phyloP scores from a whole-genome alignment of 2,329 filamentous ascomycete genomes.

The Verticillium alfalfae region DNA sequence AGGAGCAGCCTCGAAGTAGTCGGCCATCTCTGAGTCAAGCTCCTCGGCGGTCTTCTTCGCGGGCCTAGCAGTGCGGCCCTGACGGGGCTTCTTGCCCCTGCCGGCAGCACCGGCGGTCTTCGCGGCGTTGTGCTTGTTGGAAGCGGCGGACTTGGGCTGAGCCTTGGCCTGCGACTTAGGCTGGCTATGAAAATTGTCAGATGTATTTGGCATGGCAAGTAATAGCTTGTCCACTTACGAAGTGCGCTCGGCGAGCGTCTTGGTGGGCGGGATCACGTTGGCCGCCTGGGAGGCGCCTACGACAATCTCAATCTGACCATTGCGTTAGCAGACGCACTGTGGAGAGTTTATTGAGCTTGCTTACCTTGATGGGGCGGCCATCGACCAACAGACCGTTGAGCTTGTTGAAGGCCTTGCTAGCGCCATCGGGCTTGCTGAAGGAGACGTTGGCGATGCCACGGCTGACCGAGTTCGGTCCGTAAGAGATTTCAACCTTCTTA shows the following conservation, averaged over 20 bases:
- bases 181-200: conserved; percentile 34
- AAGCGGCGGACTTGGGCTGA: conserved; percentile 77
- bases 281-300: conserved; percentile 71
- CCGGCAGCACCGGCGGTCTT: conserved; percentile 38
- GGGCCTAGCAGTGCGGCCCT: conserved; percentile 56
- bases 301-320: conserved; percentile 76
- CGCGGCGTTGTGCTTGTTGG: conserved; percentile 56
- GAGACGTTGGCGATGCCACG: conserved; percentile 87
- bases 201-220: background rate
- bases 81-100: conserved; percentile 48
- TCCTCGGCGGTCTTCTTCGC: conserved; percentile 90
- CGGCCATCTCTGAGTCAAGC: conserved; percentile 94
- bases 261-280: conserved; percentile 58
- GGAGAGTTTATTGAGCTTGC: background rate
- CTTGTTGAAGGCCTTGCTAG: conserved; percentile 75
- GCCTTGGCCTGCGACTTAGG: conserved; percentile 69
- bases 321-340: conserved; percentile 15
- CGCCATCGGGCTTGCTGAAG: conserved; percentile 76
- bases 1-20: conserved; percentile 68
- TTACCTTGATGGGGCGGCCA: conserved; percentile 81
- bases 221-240: conserved; percentile 41
- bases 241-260: conserved; percentile 79
- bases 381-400: conserved; percentile 90
- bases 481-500: conserved; percentile 86
- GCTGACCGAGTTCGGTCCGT: conserved; percentile 87